Conservation (phyloP, 768 basidiomycete species). For the Mycena epipterygia region DNA sequence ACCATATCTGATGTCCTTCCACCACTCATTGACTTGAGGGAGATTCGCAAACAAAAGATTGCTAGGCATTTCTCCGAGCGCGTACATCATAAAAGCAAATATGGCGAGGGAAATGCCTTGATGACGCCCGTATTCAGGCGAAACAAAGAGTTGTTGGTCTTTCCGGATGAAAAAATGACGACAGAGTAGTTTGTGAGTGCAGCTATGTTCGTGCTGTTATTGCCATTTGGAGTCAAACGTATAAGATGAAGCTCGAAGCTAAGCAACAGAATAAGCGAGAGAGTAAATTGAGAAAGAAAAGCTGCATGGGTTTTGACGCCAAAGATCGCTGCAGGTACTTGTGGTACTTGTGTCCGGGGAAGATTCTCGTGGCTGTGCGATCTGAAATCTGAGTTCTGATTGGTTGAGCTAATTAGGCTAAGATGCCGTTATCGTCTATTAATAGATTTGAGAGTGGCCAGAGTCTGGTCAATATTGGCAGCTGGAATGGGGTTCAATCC, state of each 20-base stretch:
- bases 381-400: too few species aligned
- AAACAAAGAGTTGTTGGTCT: background rate
- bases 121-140: background rate
- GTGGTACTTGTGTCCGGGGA: background rate
- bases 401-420: too few species aligned
- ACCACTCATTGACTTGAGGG: background rate
- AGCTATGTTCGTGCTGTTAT: background rate
- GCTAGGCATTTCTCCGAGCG: background rate
- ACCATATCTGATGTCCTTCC: background rate
- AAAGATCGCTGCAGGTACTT: background rate
- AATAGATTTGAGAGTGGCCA: too few species aligned
- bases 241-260: background rate
- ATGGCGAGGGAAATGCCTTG: background rate
- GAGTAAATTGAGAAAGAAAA: background rate
- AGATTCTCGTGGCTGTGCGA: background rate
- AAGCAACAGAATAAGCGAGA: background rate
- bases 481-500: too few species aligned
- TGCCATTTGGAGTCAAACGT: conserved; percentile 4
- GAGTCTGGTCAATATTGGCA: too few species aligned
- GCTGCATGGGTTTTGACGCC: conserved; percentile 1
- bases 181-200: background rate
- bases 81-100: background rate
- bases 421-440: too few species aligned
- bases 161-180: background rate
- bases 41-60: background rate